A percentile compares a stretch with the other conserved stretches of the same genome.
Conservation (phyloP, 345 rosid genomes). For the Pugionium cornutum region DNA sequence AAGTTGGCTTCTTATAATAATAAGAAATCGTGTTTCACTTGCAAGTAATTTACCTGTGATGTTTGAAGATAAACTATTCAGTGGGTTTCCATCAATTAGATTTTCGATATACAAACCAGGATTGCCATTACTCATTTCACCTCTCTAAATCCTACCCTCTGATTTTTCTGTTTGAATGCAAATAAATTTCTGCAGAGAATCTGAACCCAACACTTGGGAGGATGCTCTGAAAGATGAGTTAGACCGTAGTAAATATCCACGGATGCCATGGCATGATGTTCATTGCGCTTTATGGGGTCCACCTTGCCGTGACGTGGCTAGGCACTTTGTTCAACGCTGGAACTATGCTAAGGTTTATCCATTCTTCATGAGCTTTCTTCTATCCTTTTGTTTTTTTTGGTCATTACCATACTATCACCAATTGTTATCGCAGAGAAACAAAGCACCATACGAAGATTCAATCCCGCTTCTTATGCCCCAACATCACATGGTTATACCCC, state of each 20-base stretch:
- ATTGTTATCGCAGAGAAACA: slow-evolving; percentile 66
- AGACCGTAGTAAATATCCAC: slow-evolving; percentile 86
- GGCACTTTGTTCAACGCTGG: slow-evolving; percentile 99
- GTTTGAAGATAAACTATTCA: slow-evolving; percentile 21
- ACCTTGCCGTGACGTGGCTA: slow-evolving; percentile 91
- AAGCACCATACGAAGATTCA: slow-evolving; percentile 92
- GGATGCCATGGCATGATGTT: slow-evolving; percentile 99
- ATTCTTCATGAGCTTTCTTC: slow-evolving; percentile 11
- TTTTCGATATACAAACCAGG: slow-evolving; percentile 18
- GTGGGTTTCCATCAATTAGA: slow-evolving; percentile 11
- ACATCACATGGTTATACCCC: slow-evolving; percentile 98
- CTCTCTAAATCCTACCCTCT: slow-evolving; percentile 20
- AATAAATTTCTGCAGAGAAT: slow-evolving; percentile 60
- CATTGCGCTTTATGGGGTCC: slow-evolving; percentile 99
- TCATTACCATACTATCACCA: slow-evolving; percentile 7
- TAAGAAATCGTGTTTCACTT: slow-evolving; percentile 12
- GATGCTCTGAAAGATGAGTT: slow-evolving; percentile 91
- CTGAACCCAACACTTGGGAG: slow-evolving; percentile 99
- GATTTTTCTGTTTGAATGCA: slow-evolving; percentile 9
- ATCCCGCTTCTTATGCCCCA: slow-evolving; percentile 98
- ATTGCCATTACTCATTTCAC: slow-evolving; percentile 6
- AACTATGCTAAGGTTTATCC: slow-evolving; percentile 91
- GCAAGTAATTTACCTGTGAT: slow-evolving; percentile 29
- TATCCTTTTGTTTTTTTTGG: slow-evolving; percentile 7
- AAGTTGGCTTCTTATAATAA: slow-evolving; percentile 14